Base-by-base conservation (phyloP, 2,329 filamentous ascomycete genomes). In the Hortaea sp. region DNA sequence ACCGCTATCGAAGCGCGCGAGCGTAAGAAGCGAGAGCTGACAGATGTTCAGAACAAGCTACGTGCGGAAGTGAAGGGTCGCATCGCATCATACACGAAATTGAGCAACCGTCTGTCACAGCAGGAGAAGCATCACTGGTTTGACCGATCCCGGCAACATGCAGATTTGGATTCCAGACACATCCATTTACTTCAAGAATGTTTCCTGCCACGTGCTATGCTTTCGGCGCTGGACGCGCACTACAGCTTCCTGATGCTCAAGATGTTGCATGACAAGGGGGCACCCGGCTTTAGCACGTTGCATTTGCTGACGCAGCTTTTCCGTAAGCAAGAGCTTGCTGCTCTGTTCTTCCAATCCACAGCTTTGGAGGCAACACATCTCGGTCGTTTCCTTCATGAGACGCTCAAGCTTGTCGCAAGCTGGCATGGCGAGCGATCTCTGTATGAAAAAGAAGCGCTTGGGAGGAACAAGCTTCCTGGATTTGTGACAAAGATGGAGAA, bases 351-450 rank as follows among this genome's bases (percentile, higher is more conserved):
- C 63, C 81, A 84, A 41, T 94, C 85, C 62, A 94, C 89, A 0
- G 83, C 90, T 27, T 83, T 88, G 46, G 94, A 98, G 66, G 87
- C 88, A 0, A 87, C 95, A 63, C 88, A 94, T 55, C 71, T 98
- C n/a, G 92, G 88, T 9, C 85, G 86, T 27, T 97, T 98, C 65
- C 69, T 98, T 45, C 87, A 84, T 59, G 81, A 90, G 50, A 72
- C 92, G 1, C 70, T 98, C 7, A 78, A 82, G 49, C 88, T 95
- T 54, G 73, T 98, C 12, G 77, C 81, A 6, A 72, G 75, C 43
- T 98, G 94, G 92, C 92, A 97, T 65, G 77, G 78, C 27, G 83
- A 88, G 61, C 82, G 84, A 58, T 66, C 72, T 5, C 69, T 77
- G 0, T 98, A 92, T 63, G 86, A 94, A 61, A 87, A 84, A 59